phyloP scores from a whole-genome alignment of 805 yeast genomes.

The Maudiozyma bulderi region DNA sequence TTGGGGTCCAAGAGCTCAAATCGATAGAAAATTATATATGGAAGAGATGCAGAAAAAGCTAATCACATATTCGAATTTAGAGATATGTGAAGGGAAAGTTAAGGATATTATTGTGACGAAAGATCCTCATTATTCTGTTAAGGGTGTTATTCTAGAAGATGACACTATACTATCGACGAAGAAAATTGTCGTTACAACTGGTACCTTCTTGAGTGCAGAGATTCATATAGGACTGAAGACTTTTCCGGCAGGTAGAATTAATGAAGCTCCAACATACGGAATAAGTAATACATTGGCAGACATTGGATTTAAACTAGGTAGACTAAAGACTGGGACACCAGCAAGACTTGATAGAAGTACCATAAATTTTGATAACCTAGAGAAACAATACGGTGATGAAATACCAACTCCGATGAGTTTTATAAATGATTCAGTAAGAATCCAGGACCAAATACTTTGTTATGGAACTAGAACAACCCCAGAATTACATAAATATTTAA shows the following conservation, averaged over 20 bases:
- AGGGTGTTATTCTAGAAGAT: conserved; percentile 65
- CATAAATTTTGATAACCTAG: conserved; percentile 56
- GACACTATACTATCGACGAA: conserved; percentile 51
- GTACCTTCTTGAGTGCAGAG: conserved; percentile 91
- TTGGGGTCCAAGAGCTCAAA: conserved; percentile 97
- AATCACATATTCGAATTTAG: conserved; percentile 43
- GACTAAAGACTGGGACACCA: conserved; percentile 96
- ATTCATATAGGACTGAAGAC: conserved; percentile 78
- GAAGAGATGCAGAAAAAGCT: conserved; percentile 69
- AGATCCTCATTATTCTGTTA: conserved; percentile 27
- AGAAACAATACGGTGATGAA: conserved; percentile 67
- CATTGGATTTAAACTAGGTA: conserved; percentile 75
- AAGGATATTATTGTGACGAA: conserved; percentile 67
- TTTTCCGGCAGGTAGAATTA: conserved; percentile 87
- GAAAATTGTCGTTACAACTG: conserved; percentile 83
- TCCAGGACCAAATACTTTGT: conserved; percentile 56
- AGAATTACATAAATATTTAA: conserved; percentile 59
- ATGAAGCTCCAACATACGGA: conserved; percentile 87
- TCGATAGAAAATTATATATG: conserved; percentile 74
- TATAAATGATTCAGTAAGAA: conserved; percentile 57
- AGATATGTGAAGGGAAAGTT: conserved; percentile 59
- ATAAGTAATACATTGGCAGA: conserved; percentile 65
- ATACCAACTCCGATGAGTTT: conserved; percentile 89
- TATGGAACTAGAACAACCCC: conserved; percentile 72
- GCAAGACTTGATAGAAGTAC: conserved; percentile 70